phyloP scores from a whole-genome alignment of 2,329 filamentous ascomycete species.

The Aspergillus caelatus region DNA sequence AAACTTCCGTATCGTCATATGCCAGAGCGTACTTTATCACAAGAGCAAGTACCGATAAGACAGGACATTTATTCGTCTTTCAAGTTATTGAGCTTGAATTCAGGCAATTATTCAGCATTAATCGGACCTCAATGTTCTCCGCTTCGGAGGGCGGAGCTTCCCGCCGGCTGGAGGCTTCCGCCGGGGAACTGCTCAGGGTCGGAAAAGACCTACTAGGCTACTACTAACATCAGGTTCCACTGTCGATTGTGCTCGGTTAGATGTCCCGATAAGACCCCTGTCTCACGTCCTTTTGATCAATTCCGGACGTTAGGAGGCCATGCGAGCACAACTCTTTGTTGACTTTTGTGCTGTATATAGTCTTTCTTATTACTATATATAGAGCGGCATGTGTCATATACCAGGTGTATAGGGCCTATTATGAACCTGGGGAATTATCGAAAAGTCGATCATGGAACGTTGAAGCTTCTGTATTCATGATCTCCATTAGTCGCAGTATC shows the following conservation, averaged over 20 bases:
- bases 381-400: not conserved
- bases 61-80: not conserved
- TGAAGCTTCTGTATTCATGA: not conserved
- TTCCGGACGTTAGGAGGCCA: too few species aligned
- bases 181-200: not conserved
- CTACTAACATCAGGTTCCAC: not conserved
- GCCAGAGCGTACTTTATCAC: not conserved
- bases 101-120: not conserved
- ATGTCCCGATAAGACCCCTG: not conserved
- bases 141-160: constrained; percentile 1
- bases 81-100: not conserved
- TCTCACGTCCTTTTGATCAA: too few species aligned
- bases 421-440: not conserved
- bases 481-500: too few species aligned
- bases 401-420: not conserved
- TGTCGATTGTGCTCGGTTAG: not conserved
- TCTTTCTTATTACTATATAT: not conserved
- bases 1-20: not conserved
- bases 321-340: too few species aligned
- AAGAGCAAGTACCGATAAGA: not conserved
- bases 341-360: too few species aligned
- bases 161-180: not conserved
- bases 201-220: not conserved
- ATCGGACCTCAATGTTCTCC: not conserved
- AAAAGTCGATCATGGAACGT: not conserved